Conservation (phyloP, 2,329 filamentous ascomycete genomes). For the Cryphonectria naterciae region DNA sequence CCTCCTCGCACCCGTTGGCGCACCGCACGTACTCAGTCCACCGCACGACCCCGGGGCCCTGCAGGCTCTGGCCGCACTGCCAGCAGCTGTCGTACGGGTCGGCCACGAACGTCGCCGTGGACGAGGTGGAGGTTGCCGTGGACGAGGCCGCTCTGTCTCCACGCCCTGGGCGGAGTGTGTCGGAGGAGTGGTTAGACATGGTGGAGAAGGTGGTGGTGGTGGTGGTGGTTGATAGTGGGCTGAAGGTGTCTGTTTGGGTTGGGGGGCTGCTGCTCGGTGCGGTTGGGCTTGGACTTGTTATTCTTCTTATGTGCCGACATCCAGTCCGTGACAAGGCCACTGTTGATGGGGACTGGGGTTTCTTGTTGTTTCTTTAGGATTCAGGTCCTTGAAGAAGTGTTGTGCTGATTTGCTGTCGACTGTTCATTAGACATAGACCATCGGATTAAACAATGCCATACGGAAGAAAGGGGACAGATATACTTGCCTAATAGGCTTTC, state of each 20-base stretch:
- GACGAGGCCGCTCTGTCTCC: neutral
- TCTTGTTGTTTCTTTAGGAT: neutral
- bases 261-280: too few relatives aligned
- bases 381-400: too few relatives aligned
- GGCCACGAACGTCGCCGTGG: neutral
- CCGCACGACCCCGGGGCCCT: neutral
- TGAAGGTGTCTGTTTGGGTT: neutral
- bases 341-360: neutral
- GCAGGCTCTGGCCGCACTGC: neutral
- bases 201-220: too few relatives aligned
- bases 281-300: neutral
- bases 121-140: neutral
- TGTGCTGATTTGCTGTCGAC: too few relatives aligned
- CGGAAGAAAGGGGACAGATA: neutral
- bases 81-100: neutral
- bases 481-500: neutral
- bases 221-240: neutral
- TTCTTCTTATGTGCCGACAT: neutral
- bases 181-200: neutral
- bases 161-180: neutral
- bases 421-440: neutral
- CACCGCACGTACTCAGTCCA: neutral
- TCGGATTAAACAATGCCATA: neutral
- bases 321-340: too few relatives aligned
- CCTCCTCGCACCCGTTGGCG: conserved; percentile 1